These are phyloP conservation scores for Podaxis pistillaris DNA, from an alignment of 768 basidiomycete species.

Conservation along the genomic window DNA sequence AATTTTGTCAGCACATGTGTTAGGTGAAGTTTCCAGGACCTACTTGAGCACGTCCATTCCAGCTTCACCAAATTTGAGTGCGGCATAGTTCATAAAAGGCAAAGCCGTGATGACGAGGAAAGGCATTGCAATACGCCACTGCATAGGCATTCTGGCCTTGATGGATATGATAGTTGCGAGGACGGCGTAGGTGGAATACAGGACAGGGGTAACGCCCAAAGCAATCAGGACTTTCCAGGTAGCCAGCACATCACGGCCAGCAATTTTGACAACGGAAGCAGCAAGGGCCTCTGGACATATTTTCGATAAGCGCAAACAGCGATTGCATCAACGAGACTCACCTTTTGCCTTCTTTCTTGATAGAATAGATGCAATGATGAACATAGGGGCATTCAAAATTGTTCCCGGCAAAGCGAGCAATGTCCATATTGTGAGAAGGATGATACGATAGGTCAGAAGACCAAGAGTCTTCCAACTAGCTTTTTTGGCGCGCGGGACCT, in stretches of 20 bases:
- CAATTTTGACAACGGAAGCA: constrained; percentile 91
- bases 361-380: constrained; percentile 84
- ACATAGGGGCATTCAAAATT: constrained; percentile 89
- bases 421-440: constrained; percentile 78
- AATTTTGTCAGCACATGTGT: constrained; percentile 8
- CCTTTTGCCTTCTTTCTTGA: constrained; percentile 90
- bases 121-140: constrained; percentile 73
- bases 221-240: constrained; percentile 98
- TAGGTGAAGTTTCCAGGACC: constrained; percentile 23
- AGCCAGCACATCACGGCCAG: constrained; percentile 93
- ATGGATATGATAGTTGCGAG: constrained; percentile 73
- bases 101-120: constrained; percentile 69
- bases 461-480: constrained; percentile 86
- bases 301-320: neutral
- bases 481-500: constrained; percentile 87
- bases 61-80: constrained; percentile 96
- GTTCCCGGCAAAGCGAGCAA: constrained; percentile 87
- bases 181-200: constrained; percentile 83
- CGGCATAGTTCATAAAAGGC: constrained; percentile 89
- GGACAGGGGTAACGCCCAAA: constrained; percentile 81
- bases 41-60: constrained; percentile 97
- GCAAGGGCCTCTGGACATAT: constrained; percentile 80
- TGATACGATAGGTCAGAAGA: constrained; percentile 78
- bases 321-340: constrained; percentile 23
- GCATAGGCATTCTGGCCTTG: constrained; percentile 59